Conservation (phyloP, 306 rosid species). For the Malus asiatica region DNA sequence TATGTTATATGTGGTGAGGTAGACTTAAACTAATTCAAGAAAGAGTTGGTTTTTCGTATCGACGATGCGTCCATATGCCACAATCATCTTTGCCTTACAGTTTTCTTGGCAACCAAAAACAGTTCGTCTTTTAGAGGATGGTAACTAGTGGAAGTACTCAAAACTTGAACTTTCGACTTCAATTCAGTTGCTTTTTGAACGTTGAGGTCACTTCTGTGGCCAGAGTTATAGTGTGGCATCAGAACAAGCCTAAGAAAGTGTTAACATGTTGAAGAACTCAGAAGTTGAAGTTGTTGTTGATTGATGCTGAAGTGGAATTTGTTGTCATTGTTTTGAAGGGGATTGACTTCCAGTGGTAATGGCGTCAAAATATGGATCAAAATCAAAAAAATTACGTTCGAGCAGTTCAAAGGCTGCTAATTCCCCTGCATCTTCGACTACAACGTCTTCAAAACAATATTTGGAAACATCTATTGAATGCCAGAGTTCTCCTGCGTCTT, state of each 20-base stretch:
- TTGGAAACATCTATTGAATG: constrained; percentile 61
- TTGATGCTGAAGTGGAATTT: constrained; percentile 3
- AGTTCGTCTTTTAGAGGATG: neutral
- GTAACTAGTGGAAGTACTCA: neutral
- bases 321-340: constrained; percentile 30
- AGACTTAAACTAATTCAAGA: neutral
- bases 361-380: constrained; percentile 67
- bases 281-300: constrained; percentile 5
- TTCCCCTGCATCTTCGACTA: constrained; percentile 78
- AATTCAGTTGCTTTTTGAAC: neutral
- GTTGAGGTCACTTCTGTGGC: neutral
- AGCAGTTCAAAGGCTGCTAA: constrained; percentile 44
- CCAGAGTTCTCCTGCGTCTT: constrained; percentile 85
- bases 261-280: neutral
- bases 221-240: neutral
- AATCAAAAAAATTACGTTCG: constrained; percentile 41
- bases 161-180: neutral
- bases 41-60: neutral
- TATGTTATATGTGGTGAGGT: neutral
- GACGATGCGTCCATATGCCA: neutral
- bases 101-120: constrained; percentile 2
- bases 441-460: constrained; percentile 74
- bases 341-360: constrained; percentile 36
- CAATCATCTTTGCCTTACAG: neutral
- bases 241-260: neutral